A percentile compares a stretch with the other conserved stretches of the same genome.
Evolutionary conservation across 116 monocot species (phyloP).

Genomic region (Trichopus zeylanicus): DNA sequence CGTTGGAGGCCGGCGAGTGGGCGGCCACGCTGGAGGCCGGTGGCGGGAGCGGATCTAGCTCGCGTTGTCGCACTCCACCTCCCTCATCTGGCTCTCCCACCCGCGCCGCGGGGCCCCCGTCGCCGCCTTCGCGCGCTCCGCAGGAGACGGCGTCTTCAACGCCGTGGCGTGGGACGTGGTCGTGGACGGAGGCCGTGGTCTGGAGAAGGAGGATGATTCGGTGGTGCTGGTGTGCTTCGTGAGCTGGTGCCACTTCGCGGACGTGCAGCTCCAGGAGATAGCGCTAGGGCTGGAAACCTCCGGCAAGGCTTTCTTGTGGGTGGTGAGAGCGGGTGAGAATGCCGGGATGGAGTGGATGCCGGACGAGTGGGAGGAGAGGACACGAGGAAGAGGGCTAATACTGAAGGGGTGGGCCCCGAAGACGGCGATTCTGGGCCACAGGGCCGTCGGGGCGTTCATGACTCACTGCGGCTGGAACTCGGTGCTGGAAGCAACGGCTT

Average conservation of each 20-base stretch:
- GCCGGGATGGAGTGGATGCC: constrained; percentile 2
- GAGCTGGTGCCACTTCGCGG: constrained; percentile 8
- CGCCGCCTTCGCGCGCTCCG: too few species aligned
- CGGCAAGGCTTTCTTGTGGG: constrained; percentile 3
- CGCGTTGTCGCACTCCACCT: too few species aligned
- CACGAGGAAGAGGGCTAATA: not conserved
- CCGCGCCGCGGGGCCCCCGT: too few species aligned
- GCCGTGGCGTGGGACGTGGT: too few species aligned
- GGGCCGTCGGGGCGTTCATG: constrained; percentile 29
- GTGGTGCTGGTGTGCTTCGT: constrained; percentile 8
- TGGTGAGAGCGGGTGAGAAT: not conserved
- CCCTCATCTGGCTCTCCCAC: too few species aligned
- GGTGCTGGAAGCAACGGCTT: constrained; percentile 12
- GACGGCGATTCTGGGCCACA: constrained; percentile 13
- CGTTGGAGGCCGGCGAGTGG: too few species aligned
- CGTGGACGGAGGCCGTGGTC: too few species aligned
- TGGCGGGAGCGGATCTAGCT: too few species aligned
- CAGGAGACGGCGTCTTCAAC: too few species aligned
- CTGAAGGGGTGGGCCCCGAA: constrained; percentile 5
- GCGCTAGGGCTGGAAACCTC: constrained; percentile 3
- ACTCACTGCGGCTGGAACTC: constrained; percentile 59
- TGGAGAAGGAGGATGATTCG: not conserved
- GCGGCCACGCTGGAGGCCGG: too few species aligned
- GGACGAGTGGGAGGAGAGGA: constrained; percentile 9
- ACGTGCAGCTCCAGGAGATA: constrained; percentile 1